A percentile compares a stretch with the other conserved stretches of the same genome.
Evolutionary conservation across 305 asterid species (phyloP).

Genomic region (Rubia balearica): DNA sequence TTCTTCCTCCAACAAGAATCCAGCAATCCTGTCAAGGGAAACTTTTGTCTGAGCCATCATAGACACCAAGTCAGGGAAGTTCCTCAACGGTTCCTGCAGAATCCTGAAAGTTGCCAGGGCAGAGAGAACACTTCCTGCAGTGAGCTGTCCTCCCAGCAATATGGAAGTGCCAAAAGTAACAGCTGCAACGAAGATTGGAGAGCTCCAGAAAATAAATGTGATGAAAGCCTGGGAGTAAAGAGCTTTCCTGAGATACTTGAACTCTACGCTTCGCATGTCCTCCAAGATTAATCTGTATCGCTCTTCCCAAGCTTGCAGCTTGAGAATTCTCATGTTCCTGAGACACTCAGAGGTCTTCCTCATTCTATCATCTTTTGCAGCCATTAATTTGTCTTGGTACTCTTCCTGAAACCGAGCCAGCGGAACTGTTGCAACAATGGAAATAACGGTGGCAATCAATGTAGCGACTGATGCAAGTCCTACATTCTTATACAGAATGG

Average conservation of each 20-base stretch:
- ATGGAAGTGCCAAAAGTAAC: constrained; percentile 87
- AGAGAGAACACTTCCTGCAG: constrained; percentile 98
- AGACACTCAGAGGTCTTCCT: constrained; percentile 97
- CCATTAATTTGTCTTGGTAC: constrained; percentile 89
- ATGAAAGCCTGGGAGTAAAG: constrained; percentile 95
- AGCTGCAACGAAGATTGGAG: constrained; percentile 94
- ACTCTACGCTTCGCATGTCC: constrained; percentile 86
- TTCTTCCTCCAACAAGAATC: constrained; percentile 80
- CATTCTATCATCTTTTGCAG: constrained; percentile 94
- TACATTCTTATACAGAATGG: constrained; percentile 86
- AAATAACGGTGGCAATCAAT: constrained; percentile 74
- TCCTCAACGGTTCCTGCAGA: constrained; percentile 94
- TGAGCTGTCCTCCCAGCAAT: constrained; percentile 84
- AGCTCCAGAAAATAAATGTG: constrained; percentile 97
- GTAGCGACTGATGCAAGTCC: constrained; percentile 92
- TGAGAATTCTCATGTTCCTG: constrained; percentile 87
- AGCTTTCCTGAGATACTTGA: constrained; percentile 79
- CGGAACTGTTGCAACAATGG: constrained; percentile 87
- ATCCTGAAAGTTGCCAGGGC: constrained; percentile 96
- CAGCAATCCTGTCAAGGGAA: constrained; percentile 85
- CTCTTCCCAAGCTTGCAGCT: constrained; percentile 98
- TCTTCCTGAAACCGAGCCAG: constrained; percentile 85
- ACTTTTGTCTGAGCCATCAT: constrained; percentile 99
- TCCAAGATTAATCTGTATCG: constrained; percentile 68
- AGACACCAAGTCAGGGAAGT: constrained; percentile 94